Evolutionary conservation across 805 yeast species (phyloP), one percentile per base, ranked within the genome.

Genomic region (Sugiyamaella mastotermitis): DNA sequence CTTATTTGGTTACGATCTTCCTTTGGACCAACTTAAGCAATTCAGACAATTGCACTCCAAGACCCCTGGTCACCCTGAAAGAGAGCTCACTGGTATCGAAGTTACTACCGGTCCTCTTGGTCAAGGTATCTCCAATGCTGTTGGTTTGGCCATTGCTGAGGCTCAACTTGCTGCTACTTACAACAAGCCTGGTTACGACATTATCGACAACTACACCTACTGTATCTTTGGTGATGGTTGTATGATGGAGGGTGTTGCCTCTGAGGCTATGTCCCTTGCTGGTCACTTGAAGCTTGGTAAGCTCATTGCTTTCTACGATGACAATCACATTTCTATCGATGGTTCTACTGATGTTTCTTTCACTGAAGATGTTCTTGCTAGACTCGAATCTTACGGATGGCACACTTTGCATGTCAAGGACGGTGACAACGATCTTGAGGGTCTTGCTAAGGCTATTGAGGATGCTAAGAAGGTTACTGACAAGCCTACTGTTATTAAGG

Each of bases 81-180:
- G 55, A 35, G 94, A 83, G 58, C 74, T 83, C 45, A 87, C 92
- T 37, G 97, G 97, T 62, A 78, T 87, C 44, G 98, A 90, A 64
- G 95, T 88, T 57, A 87, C 97, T 64, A 90, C 97, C 46, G 98
- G 98, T 65, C 97, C 98, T 42, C 77, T 90, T 57, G 98, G 98
- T 63, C 98, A 90, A 71, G 98, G 98, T 80, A 76, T 90, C 55
- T 73, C 82, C 55, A 88, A 86, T 63, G 97, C 97, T 40, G 94
- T 90, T 55, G 98, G 98, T 71, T 62, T 90, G 51, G 97, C 98
- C 41, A 76, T 90, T 57, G 98, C 96, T 45, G 94, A 86, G 69
- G 78, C 80, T 51, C 88, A 86, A 66, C 68, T 84, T 45, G 95
- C 94, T 53, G 95, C 96, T 50, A 80, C 81, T 51, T 90, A 80